Base-by-base conservation (phyloP, 1,139 yeast genomes). In the Debaryomyces udenii region DNA sequence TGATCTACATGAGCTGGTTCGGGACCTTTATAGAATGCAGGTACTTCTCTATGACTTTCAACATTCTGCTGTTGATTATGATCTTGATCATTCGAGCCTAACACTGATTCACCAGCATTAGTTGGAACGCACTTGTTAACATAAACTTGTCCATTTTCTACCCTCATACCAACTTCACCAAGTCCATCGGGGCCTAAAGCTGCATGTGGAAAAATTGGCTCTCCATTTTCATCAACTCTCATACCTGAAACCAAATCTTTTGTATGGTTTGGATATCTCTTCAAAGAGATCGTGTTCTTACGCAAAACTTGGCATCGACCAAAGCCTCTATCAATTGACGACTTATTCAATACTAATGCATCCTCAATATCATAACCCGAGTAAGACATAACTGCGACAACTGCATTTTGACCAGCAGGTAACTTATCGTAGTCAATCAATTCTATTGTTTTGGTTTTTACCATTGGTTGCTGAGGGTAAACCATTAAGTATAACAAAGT, bases 301-400 rank as follows among this genome's bases (percentile, higher is more conserved):
- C 95, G 80, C 51, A 95, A 78, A n/a, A 91, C 96, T 67, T 93
- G 99, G 71, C 99, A 93, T 55, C 99, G 82, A 36, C 99, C 99
- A 64, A 90, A 93, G 1, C 99, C 99, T 61, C 99, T 80, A 61
- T 93, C 99, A 44, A 94, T 76, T 1, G 96, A 88, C 0, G 97
- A 75, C 62, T 93, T 93, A 66, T 93, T 93, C 53, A 93, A 71
- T 11, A 93, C 98, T 57, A 93, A 76, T 4, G 99, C 99, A 83
- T 93, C 99, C 70, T 93, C 99, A 64, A 94, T 94, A 86, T 93
- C 99, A 61, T 93, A 93, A 47, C 99, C 99, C 0, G 98, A 91
- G 59, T 93, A 93, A 9, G 97, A 88, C 99, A 93, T 94, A 28
- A 93, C 99, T 0, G 99, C 99, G 46, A 93, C 99, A 1, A 96